Evolutionary conservation across 2,329 filamentous ascomycete species (phyloP), one percentile per base, ranked within the genome.

Genomic region (Byssothecium circinans): DNA sequence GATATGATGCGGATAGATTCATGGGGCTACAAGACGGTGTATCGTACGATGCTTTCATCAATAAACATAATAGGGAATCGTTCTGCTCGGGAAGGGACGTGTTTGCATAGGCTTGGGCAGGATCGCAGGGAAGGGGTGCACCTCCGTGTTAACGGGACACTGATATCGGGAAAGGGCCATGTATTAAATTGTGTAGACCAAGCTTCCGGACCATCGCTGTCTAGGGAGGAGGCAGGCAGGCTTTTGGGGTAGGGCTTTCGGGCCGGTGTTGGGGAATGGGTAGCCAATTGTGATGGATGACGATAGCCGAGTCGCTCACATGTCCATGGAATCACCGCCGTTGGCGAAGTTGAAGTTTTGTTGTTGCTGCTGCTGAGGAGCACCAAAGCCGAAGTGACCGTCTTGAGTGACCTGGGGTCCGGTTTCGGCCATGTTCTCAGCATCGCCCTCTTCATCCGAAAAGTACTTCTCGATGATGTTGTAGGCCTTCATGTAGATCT

Each of bases 391-490:
- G 73, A 92, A 94, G 47, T 85, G 85, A 49, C 86, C 86, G 63
- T 86, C 83, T 68, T 90, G 87, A 56, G 81, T 83, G 60, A 84
- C 81, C 64, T 84, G 81, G 52, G 88, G 83, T 52, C 82, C 87
- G 73, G 90, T 82, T 65, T 95, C 89, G 53, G 91, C 89, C 60
- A 91, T 91, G 64, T 70, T 69, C 57, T 91, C 91, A 38, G 76
- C 83, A 54, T 81, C 82, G 69, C 95, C 94, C 46, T 97, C 94
- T 61, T 99, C 94, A 67, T 99, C 94, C 0, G 91, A 96, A 79
- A 99, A 99, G 83, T 99, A 99, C 80, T 96, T 96, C 82, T 99
- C 94, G 61, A 99, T 99, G 75, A 99, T 99, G 82, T 95, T 97
- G 82, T 97, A 99, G 0, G 94, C 94, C 85, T 99, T 99, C 92